phyloP scores from a whole-genome alignment of 495 filamentous ascomycete species.

The Neurospora cerealis region DNA sequence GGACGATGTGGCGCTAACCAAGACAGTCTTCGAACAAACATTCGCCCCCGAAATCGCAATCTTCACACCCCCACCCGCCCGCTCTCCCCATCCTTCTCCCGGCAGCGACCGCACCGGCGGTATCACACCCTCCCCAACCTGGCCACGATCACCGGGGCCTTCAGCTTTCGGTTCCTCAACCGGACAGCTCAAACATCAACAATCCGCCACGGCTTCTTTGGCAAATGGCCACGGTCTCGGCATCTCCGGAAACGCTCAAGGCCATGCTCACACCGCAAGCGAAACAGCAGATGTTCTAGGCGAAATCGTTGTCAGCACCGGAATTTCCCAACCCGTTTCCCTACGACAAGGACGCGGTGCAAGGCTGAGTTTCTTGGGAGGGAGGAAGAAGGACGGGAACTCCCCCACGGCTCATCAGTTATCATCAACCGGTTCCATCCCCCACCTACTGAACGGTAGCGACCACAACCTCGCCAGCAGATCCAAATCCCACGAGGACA shows the following conservation, averaged over 20 bases:
- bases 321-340: slow-evolving; percentile 26
- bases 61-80: slow-evolving; percentile 34
- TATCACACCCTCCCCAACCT: slow-evolving; percentile 28
- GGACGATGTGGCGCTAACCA: neutral
- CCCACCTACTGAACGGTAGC: slow-evolving; percentile 13
- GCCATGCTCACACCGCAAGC: neutral
- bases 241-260: neutral
- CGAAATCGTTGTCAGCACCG: slow-evolving; percentile 11
- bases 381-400: slow-evolving; percentile 28
- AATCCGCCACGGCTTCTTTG: slow-evolving; percentile 12
- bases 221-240: slow-evolving; percentile 14
- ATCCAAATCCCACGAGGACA: slow-evolving; percentile 19
- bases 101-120: neutral
- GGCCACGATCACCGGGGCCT: slow-evolving; percentile 28
- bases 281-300: neutral
- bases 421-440: slow-evolving; percentile 18
- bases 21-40: slow-evolving; percentile 47
- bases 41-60: slow-evolving; percentile 52
- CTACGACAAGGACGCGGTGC: slow-evolving; percentile 33
- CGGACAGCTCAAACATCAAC: slow-evolving; percentile 13
- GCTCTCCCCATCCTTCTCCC: slow-evolving; percentile 11
- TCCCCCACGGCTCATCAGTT: slow-evolving; percentile 3
- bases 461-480: slow-evolving; percentile 14
- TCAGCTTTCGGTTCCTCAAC: slow-evolving; percentile 10
- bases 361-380: slow-evolving; percentile 38